Percentiles rank a stretch among this genome's conserved stretches.
Evolutionary conservation across 495 filamentous ascomycete species (phyloP).

Genomic region (Diplogelasinospora grovesii): DNA sequence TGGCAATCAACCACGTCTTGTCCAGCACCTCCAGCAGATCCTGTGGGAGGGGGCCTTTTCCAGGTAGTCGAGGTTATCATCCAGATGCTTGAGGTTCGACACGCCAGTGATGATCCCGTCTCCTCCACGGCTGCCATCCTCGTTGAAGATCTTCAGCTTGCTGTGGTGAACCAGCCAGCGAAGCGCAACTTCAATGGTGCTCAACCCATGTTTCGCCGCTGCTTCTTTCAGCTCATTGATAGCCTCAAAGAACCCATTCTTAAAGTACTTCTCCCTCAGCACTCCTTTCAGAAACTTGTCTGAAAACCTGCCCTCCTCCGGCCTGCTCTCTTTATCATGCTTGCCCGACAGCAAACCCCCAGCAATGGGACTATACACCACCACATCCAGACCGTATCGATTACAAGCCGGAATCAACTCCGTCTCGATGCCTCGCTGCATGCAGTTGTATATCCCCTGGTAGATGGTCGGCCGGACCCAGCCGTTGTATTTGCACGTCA

Average conservation of each 20-base stretch:
- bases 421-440: constrained; percentile 61
- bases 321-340: constrained; percentile 41
- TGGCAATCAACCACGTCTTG: constrained; percentile 57
- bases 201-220: constrained; percentile 59
- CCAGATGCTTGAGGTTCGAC: constrained; percentile 44
- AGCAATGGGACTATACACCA: constrained; percentile 72
- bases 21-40: constrained; percentile 70
- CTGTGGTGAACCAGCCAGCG: constrained; percentile 74
- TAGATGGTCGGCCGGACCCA: constrained; percentile 61
- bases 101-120: constrained; percentile 56
- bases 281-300: constrained; percentile 38
- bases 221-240: constrained; percentile 60
- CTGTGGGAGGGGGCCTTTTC: constrained; percentile 55
- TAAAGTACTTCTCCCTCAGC: constrained; percentile 68
- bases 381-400: constrained; percentile 70
- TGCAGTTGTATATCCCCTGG: constrained; percentile 57
- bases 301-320: constrained; percentile 57
- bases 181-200: constrained; percentile 64
- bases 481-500: constrained; percentile 60
- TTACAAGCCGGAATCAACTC: constrained; percentile 70
- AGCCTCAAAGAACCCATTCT: constrained; percentile 64
- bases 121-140: constrained; percentile 59
- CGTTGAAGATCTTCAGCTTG: constrained; percentile 36
- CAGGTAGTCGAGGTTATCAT: constrained; percentile 46
- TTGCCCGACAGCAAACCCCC: constrained; percentile 72